phyloP scores from a whole-genome alignment of 2,329 filamentous ascomycete species.

The Metarhizium album region DNA sequence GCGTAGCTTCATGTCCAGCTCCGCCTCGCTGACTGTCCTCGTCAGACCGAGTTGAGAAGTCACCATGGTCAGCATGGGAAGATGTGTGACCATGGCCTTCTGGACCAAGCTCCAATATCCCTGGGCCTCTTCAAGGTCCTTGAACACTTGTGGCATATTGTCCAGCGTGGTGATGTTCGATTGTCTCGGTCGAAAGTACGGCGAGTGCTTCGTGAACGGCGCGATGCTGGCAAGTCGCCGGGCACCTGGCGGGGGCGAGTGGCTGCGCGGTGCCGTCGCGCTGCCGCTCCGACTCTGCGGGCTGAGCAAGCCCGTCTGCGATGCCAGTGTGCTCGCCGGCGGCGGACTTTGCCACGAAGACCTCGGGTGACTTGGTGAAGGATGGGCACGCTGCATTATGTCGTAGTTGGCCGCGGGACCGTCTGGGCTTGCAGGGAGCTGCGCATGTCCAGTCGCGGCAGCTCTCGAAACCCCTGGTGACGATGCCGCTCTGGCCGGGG shows the following conservation, averaged over 20 bases:
- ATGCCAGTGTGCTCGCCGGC: constrained; percentile 5
- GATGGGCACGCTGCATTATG: not conserved
- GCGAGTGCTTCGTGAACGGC: constrained; percentile 27
- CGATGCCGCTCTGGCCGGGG: not conserved
- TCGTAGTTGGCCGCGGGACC: not conserved
- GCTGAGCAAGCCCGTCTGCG: constrained; percentile 17
- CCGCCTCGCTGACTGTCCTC: constrained; percentile 14
- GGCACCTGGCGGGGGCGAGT: constrained; percentile 9
- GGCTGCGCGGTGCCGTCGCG: constrained; percentile 13
- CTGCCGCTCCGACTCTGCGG: constrained; percentile 22
- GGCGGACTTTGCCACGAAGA: constrained; percentile 13
- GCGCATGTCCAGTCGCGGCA: no score
- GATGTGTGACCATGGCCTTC: constrained; percentile 24
- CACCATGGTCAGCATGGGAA: constrained; percentile 23
- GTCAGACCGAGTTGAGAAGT: constrained; percentile 21
- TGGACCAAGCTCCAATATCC: constrained; percentile 29
- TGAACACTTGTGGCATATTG: constrained; percentile 22
- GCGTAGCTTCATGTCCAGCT: constrained; percentile 20
- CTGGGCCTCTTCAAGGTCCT: constrained; percentile 22
- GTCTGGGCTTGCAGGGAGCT: not conserved
- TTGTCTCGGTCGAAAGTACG: constrained; percentile 23
- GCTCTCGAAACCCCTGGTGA: no score
- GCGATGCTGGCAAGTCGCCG: constrained; percentile 21
- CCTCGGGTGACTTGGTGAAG: constrained; percentile 17
- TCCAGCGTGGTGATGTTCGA: constrained; percentile 20